Evolutionary conservation across 257 asterid genomes (phyloP).

Genomic region (Solanum chilense): DNA sequence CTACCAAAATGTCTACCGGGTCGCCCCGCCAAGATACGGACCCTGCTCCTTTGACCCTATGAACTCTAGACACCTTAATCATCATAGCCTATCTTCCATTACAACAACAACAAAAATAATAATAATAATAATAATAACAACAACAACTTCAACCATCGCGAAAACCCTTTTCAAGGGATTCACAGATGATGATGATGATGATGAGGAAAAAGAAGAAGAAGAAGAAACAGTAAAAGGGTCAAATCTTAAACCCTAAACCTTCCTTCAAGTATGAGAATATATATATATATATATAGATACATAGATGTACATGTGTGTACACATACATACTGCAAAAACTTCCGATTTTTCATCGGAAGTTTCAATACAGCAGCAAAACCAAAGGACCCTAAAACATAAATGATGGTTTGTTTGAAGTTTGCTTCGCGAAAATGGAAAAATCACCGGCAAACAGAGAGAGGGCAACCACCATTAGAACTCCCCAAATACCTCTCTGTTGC

Average conservation of each 20-base stretch:
- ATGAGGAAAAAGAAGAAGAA: background rate
- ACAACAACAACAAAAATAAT: background rate
- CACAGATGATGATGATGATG: background rate
- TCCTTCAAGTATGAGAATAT: background rate
- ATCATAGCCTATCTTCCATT: background rate
- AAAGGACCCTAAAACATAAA: background rate
- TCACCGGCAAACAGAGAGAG: background rate
- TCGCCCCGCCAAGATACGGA: slow-evolving; percentile 13
- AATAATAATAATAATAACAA: background rate
- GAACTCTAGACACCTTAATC: background rate
- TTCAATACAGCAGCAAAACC: background rate
- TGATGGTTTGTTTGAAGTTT: background rate
- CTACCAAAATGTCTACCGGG: background rate
- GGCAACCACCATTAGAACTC: background rate
- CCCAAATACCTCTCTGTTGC: background rate
- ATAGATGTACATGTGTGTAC: background rate
- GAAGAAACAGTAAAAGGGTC: background rate
- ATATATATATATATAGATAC: background rate
- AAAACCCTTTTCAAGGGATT: background rate
- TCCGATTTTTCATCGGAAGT: background rate
- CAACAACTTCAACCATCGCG: background rate
- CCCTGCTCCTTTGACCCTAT: background rate
- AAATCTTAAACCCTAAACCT: background rate
- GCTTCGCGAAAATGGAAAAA: background rate
- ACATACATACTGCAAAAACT: background rate